Evolutionary conservation across 2,329 filamentous ascomycete genomes (phyloP), one percentile per base, ranked within the genome.

Genomic region (Spiromastix sp.): DNA sequence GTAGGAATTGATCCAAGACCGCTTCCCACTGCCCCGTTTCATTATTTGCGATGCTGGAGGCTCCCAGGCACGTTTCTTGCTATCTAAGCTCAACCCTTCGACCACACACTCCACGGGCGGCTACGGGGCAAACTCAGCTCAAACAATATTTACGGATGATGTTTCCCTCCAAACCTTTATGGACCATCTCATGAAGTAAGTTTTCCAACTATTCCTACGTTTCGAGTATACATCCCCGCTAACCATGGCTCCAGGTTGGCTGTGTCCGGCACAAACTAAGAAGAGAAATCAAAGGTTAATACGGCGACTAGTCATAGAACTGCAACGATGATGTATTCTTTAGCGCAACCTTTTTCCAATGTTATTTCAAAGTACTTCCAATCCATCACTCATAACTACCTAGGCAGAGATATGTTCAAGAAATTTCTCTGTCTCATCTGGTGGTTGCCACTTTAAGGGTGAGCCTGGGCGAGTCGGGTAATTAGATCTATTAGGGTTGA

Each of bases 181-280:
- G 91, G 91, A 98, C 53, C 87, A 96, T 64, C 68, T 98, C 57
- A 98, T 98, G 91, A 98, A 98, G 85, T 87, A 70, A 64, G 80
- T 71, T 13, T 7, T 12, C 18, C 9, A 10, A 11, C n/a, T 25
- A 25, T 32, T 25, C 28, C 8, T 19, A 28, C 48, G 26, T 53
- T 40, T 31, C 37, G 32, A 28, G 30, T 25, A 29, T 13, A 10
- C 15, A 3, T 20, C 16, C 8, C 5, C 35, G 17, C 38, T 44
- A 34, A 42, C 31, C 13, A 20, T 18, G 25, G n/a, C 11, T 26
- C 17, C 42, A 69, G 66, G 47, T 61, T 69, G 48, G 66, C 66
- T 32, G 66, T 69, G 30, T 67, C 66, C 40, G 66, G 66, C 49
- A 64, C 66, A 34, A 69, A 58, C 53, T 69, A 60, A 49, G 48